Evolutionary conservation across 352 stramenopile species (phyloP).

Genomic region (Phytophthora boehmeriae): DNA sequence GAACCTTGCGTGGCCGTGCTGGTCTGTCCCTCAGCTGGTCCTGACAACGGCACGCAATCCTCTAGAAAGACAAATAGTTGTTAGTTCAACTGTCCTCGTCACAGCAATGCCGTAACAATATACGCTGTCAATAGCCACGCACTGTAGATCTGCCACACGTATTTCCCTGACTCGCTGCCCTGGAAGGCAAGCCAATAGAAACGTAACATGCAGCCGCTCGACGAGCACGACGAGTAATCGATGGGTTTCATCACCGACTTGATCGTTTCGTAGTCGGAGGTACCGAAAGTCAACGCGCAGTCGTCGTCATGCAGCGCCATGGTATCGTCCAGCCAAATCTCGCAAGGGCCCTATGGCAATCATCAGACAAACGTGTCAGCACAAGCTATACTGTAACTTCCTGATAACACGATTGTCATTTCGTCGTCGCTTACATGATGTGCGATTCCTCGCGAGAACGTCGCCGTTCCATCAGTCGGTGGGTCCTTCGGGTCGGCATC

Average conservation of each 20-base stretch:
- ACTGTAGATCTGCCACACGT: conserved; percentile 41
- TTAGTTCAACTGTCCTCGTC: neutral
- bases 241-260: conserved; percentile 36
- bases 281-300: conserved; percentile 21
- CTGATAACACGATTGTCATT: neutral
- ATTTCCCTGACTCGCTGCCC: conserved; percentile 18
- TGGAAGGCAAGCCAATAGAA: conserved; percentile 43
- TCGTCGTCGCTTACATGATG: conserved; percentile 11
- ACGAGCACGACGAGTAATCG: conserved; percentile 30
- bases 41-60: conserved; percentile 21
- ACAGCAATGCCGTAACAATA: too few relatives aligned
- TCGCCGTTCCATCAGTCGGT: conserved; percentile 21
- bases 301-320: conserved; percentile 33
- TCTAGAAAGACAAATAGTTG: conserved; percentile 4
- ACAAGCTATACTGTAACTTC: neutral
- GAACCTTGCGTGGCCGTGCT: conserved; percentile 6
- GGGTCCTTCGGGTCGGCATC: conserved; percentile 14
- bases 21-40: conserved; percentile 9
- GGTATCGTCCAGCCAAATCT: conserved; percentile 37
- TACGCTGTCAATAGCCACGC: too few relatives aligned
- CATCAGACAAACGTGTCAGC: too few relatives aligned
- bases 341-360: conserved; percentile 23
- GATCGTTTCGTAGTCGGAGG: conserved; percentile 18
- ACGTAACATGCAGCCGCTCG: conserved; percentile 30
- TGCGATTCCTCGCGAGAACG: conserved; percentile 16